These are phyloP conservation scores for Didymosphaeria variabile DNA, from an alignment of 2,329 filamentous ascomycete genomes.

Conservation along the genomic window DNA sequence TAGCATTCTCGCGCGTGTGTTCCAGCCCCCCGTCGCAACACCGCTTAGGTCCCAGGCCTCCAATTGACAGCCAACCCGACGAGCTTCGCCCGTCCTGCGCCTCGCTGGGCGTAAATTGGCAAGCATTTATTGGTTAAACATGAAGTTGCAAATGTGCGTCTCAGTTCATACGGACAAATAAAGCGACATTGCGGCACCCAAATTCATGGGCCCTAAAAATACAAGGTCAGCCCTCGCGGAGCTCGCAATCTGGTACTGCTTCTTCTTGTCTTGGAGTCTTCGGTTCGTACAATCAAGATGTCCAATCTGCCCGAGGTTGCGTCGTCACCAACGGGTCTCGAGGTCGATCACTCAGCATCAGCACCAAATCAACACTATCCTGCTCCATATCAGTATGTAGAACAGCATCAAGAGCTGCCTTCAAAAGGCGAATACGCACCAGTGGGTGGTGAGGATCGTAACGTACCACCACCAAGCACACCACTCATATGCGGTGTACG, in stretches of 20 bases:
- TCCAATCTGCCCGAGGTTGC: conserved; percentile 7
- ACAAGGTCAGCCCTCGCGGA: neutral
- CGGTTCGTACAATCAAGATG: neutral
- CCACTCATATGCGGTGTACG: conserved; percentile 1
- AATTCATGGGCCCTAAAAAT: conserved; percentile 4
- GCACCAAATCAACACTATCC: neutral
- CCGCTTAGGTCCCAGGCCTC: neutral
- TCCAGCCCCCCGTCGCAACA: conserved; percentile 2
- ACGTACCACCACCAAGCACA: neutral
- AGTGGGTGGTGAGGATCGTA: neutral
- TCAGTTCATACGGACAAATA: neutral
- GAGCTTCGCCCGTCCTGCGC: neutral
- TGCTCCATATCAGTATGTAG: neutral
- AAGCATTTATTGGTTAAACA: neutral
- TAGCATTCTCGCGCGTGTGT: neutral
- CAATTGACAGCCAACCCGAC: neutral
- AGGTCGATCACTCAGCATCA: conserved; percentile 5
- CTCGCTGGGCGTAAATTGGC: conserved; percentile 2
- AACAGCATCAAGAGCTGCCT: neutral
- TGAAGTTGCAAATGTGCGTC: neutral
- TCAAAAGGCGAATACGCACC: neutral
- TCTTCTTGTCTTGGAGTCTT: neutral
- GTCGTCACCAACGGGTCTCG: neutral
- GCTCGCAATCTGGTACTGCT: neutral
- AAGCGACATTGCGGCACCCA: neutral